These are phyloP conservation scores for Fusarium sacchari DNA, from an alignment of 2,329 filamentous ascomycete species.

Conservation along the genomic window DNA sequence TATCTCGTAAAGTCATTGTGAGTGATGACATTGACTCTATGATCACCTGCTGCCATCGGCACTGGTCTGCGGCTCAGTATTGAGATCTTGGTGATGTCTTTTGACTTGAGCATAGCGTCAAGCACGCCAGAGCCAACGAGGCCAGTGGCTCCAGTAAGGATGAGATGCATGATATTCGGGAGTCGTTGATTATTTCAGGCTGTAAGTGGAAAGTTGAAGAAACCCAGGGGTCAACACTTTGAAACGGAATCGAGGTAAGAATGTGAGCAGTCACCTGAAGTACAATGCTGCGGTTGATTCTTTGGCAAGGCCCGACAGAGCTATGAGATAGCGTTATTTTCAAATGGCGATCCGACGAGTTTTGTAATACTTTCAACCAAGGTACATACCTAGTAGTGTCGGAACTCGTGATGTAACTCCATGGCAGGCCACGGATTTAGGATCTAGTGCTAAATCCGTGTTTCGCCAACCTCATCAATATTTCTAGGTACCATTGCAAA, in stretches of 20 bases:
- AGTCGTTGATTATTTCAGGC: too few species aligned
- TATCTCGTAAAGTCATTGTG: conserved; percentile 25
- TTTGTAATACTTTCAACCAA: neutral
- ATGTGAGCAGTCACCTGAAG: neutral
- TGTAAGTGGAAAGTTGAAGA: neutral
- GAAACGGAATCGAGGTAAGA: neutral
- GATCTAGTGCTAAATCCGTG: neutral
- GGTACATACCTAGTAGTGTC: too few species aligned
- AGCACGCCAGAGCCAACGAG: conserved; percentile 30
- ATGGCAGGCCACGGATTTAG: conserved; percentile 6
- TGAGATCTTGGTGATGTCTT: conserved; percentile 31
- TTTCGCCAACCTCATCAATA: neutral
- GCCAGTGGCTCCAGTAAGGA: conserved; percentile 45
- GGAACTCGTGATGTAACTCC: conserved; percentile 3
- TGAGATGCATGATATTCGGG: conserved; percentile 27
- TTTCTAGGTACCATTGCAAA: neutral
- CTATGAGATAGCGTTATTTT: neutral
- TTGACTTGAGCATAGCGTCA: conserved; percentile 34
- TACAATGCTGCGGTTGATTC: neutral
- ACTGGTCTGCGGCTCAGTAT: conserved; percentile 33
- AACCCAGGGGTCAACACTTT: neutral
- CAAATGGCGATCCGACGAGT: neutral
- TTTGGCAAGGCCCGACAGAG: neutral
- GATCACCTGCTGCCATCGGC: conserved; percentile 11
- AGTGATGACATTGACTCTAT: conserved; percentile 30